phyloP scores from a whole-genome alignment of 2,329 filamentous ascomycete genomes.

The Ophiocordyceps australis region DNA sequence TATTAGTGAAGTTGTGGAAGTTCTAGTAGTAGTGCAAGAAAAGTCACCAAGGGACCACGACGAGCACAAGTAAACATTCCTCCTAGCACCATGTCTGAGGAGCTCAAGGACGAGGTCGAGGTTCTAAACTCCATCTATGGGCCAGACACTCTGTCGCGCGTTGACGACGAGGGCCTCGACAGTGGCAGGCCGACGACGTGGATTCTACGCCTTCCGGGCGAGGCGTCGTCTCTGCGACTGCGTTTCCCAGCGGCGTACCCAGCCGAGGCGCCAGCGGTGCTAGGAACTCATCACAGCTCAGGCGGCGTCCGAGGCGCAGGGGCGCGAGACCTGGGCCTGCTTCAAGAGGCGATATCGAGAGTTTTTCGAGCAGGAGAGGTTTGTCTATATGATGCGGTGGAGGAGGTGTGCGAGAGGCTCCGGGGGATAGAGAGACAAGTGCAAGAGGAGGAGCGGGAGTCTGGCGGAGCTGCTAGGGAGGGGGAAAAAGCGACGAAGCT shows the following conservation, averaged over 20 bases:
- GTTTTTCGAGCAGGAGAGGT: conserved; percentile 59
- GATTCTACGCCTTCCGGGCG: conserved; percentile 49
- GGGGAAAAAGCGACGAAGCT: conserved; percentile 5
- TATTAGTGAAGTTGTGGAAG: no score
- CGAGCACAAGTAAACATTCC: no score
- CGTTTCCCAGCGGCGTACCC: conserved; percentile 63
- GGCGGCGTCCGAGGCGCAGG: conserved; percentile 58
- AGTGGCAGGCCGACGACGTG: conserved; percentile 17
- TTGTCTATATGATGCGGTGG: conserved; percentile 82
- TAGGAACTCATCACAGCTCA: conserved; percentile 67
- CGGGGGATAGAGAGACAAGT: no score
- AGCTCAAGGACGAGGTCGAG: conserved; percentile 55
- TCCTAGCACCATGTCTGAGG: conserved; percentile 36
- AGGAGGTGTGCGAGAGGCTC: no score
- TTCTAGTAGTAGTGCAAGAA: no score
- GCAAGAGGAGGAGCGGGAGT: conserved; percentile 16
- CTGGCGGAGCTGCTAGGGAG: not conserved
- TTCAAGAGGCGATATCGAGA: conserved; percentile 46
- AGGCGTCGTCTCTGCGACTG: conserved; percentile 38
- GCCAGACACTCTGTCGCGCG: conserved; percentile 37
- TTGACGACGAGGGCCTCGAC: conserved; percentile 13
- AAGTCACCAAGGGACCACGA: no score
- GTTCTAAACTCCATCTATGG: conserved; percentile 78
- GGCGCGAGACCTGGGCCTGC: conserved; percentile 47
- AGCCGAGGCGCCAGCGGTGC: conserved; percentile 48